Evolutionary conservation across 495 filamentous ascomycete species (phyloP).

Genomic region (Penicillium lividum): DNA sequence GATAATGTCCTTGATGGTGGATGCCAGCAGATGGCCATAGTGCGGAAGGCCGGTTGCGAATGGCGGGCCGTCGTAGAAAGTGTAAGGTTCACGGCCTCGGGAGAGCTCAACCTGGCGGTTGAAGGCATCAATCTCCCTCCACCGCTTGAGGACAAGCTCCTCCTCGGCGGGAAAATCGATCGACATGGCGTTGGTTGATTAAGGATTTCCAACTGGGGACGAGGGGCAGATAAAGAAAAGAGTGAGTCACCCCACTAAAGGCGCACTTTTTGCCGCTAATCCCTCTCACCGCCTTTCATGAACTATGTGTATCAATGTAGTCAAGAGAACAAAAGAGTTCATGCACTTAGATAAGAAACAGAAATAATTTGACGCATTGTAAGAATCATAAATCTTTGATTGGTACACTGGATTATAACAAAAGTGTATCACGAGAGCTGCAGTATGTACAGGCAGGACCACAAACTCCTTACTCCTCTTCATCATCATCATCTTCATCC

Average conservation of each 20-base stretch:
- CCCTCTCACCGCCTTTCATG: constrained; percentile 15
- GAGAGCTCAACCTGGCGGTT: constrained; percentile 73
- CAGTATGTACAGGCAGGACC: constrained; percentile 6
- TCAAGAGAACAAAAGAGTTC: neutral
- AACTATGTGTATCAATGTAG: neutral
- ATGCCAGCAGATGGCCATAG: constrained; percentile 93
- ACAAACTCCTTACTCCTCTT: constrained; percentile 42
- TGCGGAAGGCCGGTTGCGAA: constrained; percentile 78
- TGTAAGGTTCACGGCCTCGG: constrained; percentile 72
- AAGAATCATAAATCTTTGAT: neutral
- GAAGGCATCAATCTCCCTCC: constrained; percentile 91
- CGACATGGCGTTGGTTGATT: constrained; percentile 58
- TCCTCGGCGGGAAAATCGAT: constrained; percentile 93
- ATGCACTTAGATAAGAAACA: neutral
- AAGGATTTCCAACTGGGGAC: constrained; percentile 22
- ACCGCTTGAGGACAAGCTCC: constrained; percentile 74
- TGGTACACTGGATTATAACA: neutral
- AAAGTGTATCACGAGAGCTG: neutral
- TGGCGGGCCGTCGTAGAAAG: constrained; percentile 60
- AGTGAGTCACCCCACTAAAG: constrained; percentile 41
- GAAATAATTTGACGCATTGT: neutral
- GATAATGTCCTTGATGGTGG: constrained; percentile 97
- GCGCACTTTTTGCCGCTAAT: neutral
- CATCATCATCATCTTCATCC: constrained; percentile 71
- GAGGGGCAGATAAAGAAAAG: constrained; percentile 29